These are phyloP conservation scores for Fusarium papillatum DNA, from an alignment of 2,329 filamentous ascomycete genomes.

Conservation along the genomic window DNA sequence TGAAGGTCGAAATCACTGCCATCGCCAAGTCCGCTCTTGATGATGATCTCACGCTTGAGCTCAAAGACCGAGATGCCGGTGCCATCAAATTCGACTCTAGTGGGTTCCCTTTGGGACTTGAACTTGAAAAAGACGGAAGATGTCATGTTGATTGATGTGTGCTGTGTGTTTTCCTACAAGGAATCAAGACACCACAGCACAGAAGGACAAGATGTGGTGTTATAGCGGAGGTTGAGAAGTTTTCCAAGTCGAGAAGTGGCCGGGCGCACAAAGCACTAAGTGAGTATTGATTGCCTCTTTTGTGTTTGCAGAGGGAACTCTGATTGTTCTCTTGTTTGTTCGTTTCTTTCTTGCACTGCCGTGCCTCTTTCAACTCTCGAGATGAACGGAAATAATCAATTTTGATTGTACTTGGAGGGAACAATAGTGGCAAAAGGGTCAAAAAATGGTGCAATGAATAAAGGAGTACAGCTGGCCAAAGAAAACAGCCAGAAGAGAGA, in stretches of 20 bases:
- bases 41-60: constrained; percentile 98
- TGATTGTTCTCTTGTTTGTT: constrained; percentile 40
- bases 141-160: constrained; percentile 74
- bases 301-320: constrained; percentile 37
- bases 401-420: constrained; percentile 63
- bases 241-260: constrained; percentile 28
- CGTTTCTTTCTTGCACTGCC: constrained; percentile 53
- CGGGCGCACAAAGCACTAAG: constrained; percentile 48
- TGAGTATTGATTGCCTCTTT: constrained; percentile 45
- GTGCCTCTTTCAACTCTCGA: constrained; percentile 53
- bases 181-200: constrained; percentile 41
- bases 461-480: constrained; percentile 56
- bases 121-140: constrained; percentile 99
- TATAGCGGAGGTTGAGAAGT: constrained; percentile 32
- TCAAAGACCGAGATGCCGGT: constrained; percentile 99
- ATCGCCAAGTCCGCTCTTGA: constrained; percentile 92
- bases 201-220: constrained; percentile 37
- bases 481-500: constrained; percentile 49
- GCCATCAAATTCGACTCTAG: constrained; percentile 95
- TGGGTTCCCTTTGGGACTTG: constrained; percentile 97
- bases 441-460: constrained; percentile 51
- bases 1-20: constrained; percentile 96
- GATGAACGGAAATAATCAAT: constrained; percentile 62
- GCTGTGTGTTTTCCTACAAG: constrained; percentile 44
- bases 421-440: constrained; percentile 51